A percentile compares a stretch with the other conserved stretches of the same genome.
phyloP scores from a whole-genome alignment of 306 rosid genomes.

The Castanopsis chinensis region DNA sequence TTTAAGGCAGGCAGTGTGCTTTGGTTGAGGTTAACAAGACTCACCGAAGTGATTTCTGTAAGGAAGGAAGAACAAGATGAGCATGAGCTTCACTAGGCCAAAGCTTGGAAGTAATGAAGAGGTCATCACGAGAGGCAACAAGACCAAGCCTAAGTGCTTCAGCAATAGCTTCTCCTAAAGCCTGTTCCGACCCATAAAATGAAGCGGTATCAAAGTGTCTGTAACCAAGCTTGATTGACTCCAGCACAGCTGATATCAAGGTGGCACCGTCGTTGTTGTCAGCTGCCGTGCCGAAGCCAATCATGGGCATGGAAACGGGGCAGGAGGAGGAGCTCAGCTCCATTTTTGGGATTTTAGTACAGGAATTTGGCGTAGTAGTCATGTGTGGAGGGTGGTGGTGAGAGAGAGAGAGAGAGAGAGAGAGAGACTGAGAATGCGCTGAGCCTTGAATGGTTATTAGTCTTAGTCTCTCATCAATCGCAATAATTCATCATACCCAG shows the following conservation, averaged over 20 bases:
- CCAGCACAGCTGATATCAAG: neutral
- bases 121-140: neutral
- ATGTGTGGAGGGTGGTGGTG: neutral
- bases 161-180: slow-evolving; percentile 9
- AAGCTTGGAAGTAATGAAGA: neutral
- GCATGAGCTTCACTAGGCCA: neutral
- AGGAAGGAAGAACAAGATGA: neutral
- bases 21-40: neutral
- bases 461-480: too few relatives aligned
- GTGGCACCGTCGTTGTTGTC: neutral
- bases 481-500: too few relatives aligned
- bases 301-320: neutral
- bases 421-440: neutral
- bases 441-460: neutral
- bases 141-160: slow-evolving; percentile 1
- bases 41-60: slow-evolving; percentile 6
- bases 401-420: too few relatives aligned
- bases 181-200: neutral
- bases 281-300: neutral
- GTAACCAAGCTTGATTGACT: slow-evolving; percentile 6
- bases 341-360: neutral
- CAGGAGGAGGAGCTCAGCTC: neutral
- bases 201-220: slow-evolving; percentile 4
- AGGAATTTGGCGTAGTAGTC: neutral
- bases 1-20: too few relatives aligned